Percentiles rank a stretch among this genome's conserved stretches.
These are phyloP conservation scores for Dioszegia hungarica DNA, from an alignment of 768 basidiomycete species.

Conservation along the genomic window DNA sequence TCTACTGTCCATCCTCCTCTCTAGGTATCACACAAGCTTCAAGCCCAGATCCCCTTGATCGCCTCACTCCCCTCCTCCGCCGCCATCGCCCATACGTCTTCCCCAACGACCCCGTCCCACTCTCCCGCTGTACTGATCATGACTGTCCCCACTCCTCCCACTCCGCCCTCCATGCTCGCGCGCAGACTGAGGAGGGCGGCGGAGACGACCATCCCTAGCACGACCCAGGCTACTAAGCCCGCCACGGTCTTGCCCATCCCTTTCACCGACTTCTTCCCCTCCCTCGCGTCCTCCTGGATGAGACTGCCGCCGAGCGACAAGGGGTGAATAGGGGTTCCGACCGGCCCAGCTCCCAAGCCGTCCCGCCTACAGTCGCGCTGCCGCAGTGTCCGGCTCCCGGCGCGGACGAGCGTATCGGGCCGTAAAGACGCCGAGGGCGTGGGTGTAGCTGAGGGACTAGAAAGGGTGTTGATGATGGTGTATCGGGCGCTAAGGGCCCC, in stretches of 20 bases:
- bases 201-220: slow-evolving; percentile 4
- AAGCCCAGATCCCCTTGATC: slow-evolving; percentile 1
- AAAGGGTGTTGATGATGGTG: slow-evolving; percentile 6
- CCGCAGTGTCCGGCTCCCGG: background rate
- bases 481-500: slow-evolving; percentile 1
- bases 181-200: background rate
- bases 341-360: too few species aligned
- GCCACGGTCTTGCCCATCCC: background rate
- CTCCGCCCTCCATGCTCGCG: background rate
- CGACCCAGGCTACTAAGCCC: background rate
- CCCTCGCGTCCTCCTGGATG: background rate
- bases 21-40: background rate
- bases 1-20: background rate
- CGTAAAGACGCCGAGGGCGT: background rate
- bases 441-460: background rate
- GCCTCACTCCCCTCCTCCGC: background rate
- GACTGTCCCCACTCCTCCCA: background rate
- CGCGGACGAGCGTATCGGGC: background rate
- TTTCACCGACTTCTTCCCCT: background rate
- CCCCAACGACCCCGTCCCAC: too few species aligned
- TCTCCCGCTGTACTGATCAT: too few species aligned
- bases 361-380: background rate
- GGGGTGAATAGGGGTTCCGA: background rate
- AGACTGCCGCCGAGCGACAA: background rate
- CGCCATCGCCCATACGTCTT: background rate